Evolutionary conservation across 768 basidiomycete species (phyloP), one percentile per base, ranked within the genome.

Genomic region (Hericium coralloides): DNA sequence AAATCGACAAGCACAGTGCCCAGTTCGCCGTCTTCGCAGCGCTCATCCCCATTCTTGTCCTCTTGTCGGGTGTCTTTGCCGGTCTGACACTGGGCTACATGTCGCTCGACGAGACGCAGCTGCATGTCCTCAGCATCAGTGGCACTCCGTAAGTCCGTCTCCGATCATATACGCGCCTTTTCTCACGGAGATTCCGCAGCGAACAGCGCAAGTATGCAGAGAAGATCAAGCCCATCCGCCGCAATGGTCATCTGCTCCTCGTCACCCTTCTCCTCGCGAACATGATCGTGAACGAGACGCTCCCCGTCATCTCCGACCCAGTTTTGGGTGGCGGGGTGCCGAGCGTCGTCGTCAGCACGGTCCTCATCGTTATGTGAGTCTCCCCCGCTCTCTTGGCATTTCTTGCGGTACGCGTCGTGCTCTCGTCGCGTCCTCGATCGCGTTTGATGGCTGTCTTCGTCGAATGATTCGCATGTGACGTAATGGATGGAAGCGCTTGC

Each of bases 71-170:
- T 67, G 64, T 92, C 58, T 93, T 94, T 80, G 92, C 92, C 78
- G 89, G 93, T 70, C 76, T 94, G 62, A 95, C 93, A 57, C 75
- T 95, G 49, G 92, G 92, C 37, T 94, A 92, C 70, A 93, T 95
- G 88, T 89, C 86, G 63, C 78, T 95, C 68, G 92, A 95, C 71
- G 89, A 89, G 70, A 94, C 92, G 41, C 92, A 94, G 76, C 80
- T 95, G 45, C 85, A 87, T 66, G 93, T 95, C 2, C 72, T 95
- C 20, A 84, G 85, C 60, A 85, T 92, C 59, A 87, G 87, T 55
- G 93, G 93, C 15, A 89, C 88, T 22, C 78, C 86, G 89, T 91
- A 63, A 58, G 88, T 73, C 2, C 22, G 47, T 31, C 7, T 31
- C 31, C 31, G 10, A 31, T 6, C 0, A 9, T 31, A 31, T 31